Evolutionary conservation across 352 stramenopile species (phyloP), one percentile per base, ranked within the genome.

Genomic region (Pythium aphanidermatum): DNA sequence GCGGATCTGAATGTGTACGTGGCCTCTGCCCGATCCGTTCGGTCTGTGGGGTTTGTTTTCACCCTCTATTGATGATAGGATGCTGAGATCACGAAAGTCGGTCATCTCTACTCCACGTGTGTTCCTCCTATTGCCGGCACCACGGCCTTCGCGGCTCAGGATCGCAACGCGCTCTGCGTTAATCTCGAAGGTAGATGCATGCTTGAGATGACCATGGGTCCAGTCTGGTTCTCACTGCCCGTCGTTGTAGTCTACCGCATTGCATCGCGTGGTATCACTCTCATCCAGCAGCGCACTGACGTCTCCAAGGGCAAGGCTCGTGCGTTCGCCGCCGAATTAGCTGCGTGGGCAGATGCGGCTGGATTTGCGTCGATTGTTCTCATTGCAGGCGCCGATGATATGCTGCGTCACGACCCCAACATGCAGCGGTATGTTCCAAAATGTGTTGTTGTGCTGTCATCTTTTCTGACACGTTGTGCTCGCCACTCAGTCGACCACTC

Each of bases 401-500:
- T 92, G 80, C 62, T 92, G 17, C 77, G 76, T 30, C 76, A 88
- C 31, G 77, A 92, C 41, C 45, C 50, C 35, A 82, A 86, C 57
- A 88, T 86, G 75, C 73, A 73, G 39, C 73, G 61, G 75, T 83
- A 42, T 17, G 50, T 53, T 10, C 40, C 20, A 7, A 2, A 27
- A 3, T 32, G n/a, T n/a, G n/a, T n/a, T n/a, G n/a, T n/a, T n/a
- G n/a, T n/a, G n/a, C n/a, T n/a, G n/a, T n/a, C n/a, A n/a, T n/a
- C 5, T 42, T 34, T 30, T 10, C 5, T 5, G 10, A 47, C 17
- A 7, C 9, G 10, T 12, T 5, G 4, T 3, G 16, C 6, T 47
- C 6, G 25, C 4, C 26, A 24, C n/a, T 17, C 6, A 60, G 52
- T 0, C 75, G 70, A n/a, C 66, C 73, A 14, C 71, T 88, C 32